A percentile compares a stretch with the other conserved stretches of the same genome.
phyloP scores from a whole-genome alignment of 2,329 filamentous ascomycete species.

The Talaromyces sp. region DNA sequence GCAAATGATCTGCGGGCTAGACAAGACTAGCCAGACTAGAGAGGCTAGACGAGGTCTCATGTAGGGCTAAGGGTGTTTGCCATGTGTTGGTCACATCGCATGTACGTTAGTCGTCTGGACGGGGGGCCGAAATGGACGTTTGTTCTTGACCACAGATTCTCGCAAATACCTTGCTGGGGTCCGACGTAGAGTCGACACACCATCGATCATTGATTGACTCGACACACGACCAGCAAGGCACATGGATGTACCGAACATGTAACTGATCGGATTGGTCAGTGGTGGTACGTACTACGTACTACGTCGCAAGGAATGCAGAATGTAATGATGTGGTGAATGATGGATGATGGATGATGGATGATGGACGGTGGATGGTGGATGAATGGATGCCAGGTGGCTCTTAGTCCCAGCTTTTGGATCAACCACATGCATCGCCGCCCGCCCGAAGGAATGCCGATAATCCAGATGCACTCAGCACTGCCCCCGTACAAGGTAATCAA shows the following conservation, averaged over 20 bases:
- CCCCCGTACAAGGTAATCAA: too few species aligned
- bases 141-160: too few species aligned
- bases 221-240: slow-evolving; percentile 8
- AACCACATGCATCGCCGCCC: neutral
- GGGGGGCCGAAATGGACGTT: too few species aligned
- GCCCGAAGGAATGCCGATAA: neutral
- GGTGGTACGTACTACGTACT: neutral
- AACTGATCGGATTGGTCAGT: too few species aligned
- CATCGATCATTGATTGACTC: neutral
- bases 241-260: neutral
- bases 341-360: too few species aligned
- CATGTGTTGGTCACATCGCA: slow-evolving; percentile 9
- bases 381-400: neutral
- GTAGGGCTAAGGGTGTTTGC: slow-evolving; percentile 5
- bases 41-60: neutral
- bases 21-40: too few species aligned
- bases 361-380: too few species aligned
- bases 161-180: neutral
- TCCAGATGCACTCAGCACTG: neutral
- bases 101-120: too few species aligned
- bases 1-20: slow-evolving; percentile 4
- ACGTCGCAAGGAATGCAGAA: slow-evolving; percentile 5
- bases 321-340: neutral
- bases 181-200: too few species aligned
- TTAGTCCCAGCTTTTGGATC: neutral